These are phyloP conservation scores for Arthrobotrys pseudoclavata DNA, from an alignment of 2,329 filamentous ascomycete species.

Conservation along the genomic window DNA sequence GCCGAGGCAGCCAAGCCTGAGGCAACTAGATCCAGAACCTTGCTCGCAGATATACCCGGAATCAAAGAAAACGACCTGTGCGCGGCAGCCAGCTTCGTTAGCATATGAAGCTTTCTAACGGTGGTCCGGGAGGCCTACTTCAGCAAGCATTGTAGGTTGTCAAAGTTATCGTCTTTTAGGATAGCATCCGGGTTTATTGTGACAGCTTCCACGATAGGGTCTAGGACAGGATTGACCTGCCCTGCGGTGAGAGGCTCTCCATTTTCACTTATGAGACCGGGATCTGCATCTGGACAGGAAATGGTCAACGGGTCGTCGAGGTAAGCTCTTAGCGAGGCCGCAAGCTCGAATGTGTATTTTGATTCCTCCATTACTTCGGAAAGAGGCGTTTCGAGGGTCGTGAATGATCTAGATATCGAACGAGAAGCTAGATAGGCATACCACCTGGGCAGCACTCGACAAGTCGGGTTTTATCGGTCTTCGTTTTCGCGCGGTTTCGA, in stretches of 20 bases:
- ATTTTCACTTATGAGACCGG: conserved; percentile 82
- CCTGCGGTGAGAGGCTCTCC: conserved; percentile 85
- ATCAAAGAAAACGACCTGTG: conserved; percentile 82
- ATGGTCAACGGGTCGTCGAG: conserved; percentile 91
- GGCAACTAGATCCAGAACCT: conserved; percentile 89
- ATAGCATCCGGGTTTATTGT: conserved; percentile 93
- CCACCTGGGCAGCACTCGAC: conserved; percentile 11
- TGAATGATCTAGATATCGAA: conserved; percentile 12
- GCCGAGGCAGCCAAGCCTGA: conserved; percentile 88
- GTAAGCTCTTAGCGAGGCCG: conserved; percentile 95
- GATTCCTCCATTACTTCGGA: conserved; percentile 17
- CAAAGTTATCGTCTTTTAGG: conserved; percentile 81
- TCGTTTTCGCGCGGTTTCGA: neutral
- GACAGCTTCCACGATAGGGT: conserved; percentile 91
- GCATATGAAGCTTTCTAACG: conserved; percentile 9
- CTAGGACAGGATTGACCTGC: conserved; percentile 85
- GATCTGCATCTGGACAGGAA: conserved; percentile 85
- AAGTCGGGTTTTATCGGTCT: conserved; percentile 11
- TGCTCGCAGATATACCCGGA: conserved; percentile 85
- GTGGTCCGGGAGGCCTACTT: conserved; percentile 74
- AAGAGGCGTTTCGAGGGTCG: neutral
- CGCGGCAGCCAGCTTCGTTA: neutral
- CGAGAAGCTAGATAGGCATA: conserved; percentile 6
- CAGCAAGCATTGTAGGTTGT: conserved; percentile 93
- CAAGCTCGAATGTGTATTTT: conserved; percentile 83